phyloP scores from a whole-genome alignment of 768 basidiomycete genomes.

The Serendipita sp. region DNA sequence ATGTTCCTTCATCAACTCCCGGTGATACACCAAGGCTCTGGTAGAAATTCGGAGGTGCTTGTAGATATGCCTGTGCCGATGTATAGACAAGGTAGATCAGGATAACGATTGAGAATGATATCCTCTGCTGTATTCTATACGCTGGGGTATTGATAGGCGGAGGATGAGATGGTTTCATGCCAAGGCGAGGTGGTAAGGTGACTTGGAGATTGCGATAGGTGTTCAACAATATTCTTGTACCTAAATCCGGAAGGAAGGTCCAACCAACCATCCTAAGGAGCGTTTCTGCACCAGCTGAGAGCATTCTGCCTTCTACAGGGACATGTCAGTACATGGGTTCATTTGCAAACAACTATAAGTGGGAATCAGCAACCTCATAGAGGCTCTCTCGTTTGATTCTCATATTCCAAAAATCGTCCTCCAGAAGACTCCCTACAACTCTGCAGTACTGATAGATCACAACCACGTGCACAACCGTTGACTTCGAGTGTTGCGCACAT shows the following conservation, averaged over 20 bases:
- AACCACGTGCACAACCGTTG: neutral
- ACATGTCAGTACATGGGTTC: neutral
- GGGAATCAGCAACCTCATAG: neutral
- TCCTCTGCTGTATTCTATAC: slow-evolving; percentile 44
- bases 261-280: slow-evolving; percentile 40
- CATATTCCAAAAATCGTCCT: neutral
- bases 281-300: slow-evolving; percentile 7
- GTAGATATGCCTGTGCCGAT: slow-evolving; percentile 28
- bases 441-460: neutral
- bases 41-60: slow-evolving; percentile 51
- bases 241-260: slow-evolving; percentile 49
- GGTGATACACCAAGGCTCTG: slow-evolving; percentile 49
- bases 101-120: slow-evolving; percentile 45
- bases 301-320: neutral
- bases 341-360: neutral
- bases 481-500: neutral
- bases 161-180: slow-evolving; percentile 20
- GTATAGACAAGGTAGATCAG: slow-evolving; percentile 52
- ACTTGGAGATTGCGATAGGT: slow-evolving; percentile 26
- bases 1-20: slow-evolving; percentile 42
- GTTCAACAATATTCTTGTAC: slow-evolving; percentile 34
- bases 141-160: slow-evolving; percentile 22
- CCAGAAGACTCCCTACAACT: neutral
- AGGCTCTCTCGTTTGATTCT: neutral
- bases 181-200: slow-evolving; percentile 16